phyloP scores from a whole-genome alignment of 2,329 filamentous ascomycete genomes.

The Alternaria sp. region DNA sequence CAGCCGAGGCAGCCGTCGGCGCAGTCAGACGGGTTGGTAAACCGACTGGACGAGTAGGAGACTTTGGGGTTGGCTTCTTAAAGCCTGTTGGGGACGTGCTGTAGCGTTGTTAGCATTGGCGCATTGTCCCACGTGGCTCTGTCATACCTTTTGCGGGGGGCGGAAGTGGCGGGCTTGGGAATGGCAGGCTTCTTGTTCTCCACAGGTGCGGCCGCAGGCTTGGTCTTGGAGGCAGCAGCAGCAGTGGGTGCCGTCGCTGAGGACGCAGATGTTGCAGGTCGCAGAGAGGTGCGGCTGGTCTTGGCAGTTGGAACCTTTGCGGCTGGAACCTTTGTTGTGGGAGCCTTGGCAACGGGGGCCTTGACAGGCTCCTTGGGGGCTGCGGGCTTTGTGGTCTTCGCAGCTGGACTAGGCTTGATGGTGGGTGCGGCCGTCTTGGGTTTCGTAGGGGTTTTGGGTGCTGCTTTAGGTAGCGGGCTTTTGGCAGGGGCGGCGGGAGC shows the following conservation, averaged over 20 bases:
- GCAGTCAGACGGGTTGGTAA: constrained; percentile 71
- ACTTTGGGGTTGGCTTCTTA: constrained; percentile 56
- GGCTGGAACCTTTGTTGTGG: constrained; percentile 2
- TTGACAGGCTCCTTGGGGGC: constrained; percentile 30
- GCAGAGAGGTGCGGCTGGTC: constrained; percentile 37
- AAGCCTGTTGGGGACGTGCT: constrained; percentile 38
- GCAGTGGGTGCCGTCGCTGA: constrained; percentile 29
- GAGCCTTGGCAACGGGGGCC: constrained; percentile 18
- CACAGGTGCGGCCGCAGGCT: constrained; percentile 7
- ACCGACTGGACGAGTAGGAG: constrained; percentile 71
- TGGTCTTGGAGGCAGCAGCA: constrained; percentile 25
- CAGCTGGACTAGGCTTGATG: constrained; percentile 28
- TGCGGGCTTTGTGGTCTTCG: constrained; percentile 28
- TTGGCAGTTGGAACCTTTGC: constrained; percentile 25
- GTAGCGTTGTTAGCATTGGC: constrained; percentile 7
- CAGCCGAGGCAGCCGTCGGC: constrained; percentile 72
- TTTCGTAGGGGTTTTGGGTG: constrained; percentile 42
- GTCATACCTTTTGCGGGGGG: constrained; percentile 21
- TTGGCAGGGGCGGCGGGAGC: constrained; percentile 28
- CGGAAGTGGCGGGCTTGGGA: constrained; percentile 19
- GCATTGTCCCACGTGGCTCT: background rate
- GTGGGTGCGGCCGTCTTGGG: constrained; percentile 21
- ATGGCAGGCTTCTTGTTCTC: constrained; percentile 19
- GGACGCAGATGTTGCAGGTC: constrained; percentile 28
- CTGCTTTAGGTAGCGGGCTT: constrained; percentile 40